A percentile compares a stretch with the other conserved stretches of the same genome.
Evolutionary conservation across 305 asterid species (phyloP).

Genomic region (Coffea humblotiana): DNA sequence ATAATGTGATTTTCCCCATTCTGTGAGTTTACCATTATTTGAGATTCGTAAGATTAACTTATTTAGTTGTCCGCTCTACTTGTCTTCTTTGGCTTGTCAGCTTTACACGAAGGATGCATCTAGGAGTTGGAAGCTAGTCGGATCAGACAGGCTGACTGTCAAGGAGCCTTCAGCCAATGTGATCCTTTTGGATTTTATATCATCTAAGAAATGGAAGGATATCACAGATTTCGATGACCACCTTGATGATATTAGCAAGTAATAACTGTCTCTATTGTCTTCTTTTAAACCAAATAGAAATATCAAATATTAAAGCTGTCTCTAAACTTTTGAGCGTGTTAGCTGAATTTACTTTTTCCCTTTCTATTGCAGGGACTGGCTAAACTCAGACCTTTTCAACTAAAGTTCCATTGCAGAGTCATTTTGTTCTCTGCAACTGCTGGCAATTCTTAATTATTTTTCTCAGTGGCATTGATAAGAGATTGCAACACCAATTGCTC

Average conservation of each 20-base stretch:
- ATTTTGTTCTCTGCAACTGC: not conserved
- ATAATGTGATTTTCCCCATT: not conserved
- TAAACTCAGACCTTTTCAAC: conserved; percentile 54
- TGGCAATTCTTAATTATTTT: not conserved
- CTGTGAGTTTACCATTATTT: not conserved
- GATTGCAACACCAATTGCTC: not conserved
- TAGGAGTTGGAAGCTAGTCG: conserved; percentile 74
- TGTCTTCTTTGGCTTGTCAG: conserved; percentile 34
- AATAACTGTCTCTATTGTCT: conserved; percentile 20
- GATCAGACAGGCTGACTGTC: conserved; percentile 53
- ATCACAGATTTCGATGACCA: conserved; percentile 86
- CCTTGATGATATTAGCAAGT: conserved; percentile 94
- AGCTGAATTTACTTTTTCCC: not conserved
- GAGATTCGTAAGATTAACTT: not conserved
- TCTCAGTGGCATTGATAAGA: not conserved
- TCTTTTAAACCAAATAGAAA: not conserved
- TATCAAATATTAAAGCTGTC: not conserved
- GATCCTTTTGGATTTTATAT: conserved; percentile 72
- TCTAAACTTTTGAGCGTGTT: not conserved
- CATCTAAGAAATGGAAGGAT: conserved; percentile 79
- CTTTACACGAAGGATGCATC: conserved; percentile 80
- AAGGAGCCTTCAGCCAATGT: conserved; percentile 84
- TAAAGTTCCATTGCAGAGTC: conserved; percentile 17
- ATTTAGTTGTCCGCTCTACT: not conserved
- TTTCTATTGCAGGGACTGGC: conserved; percentile 57